Base-by-base conservation (phyloP, 1,284 basidiomycete species). In the Hymenochaete sp. region DNA sequence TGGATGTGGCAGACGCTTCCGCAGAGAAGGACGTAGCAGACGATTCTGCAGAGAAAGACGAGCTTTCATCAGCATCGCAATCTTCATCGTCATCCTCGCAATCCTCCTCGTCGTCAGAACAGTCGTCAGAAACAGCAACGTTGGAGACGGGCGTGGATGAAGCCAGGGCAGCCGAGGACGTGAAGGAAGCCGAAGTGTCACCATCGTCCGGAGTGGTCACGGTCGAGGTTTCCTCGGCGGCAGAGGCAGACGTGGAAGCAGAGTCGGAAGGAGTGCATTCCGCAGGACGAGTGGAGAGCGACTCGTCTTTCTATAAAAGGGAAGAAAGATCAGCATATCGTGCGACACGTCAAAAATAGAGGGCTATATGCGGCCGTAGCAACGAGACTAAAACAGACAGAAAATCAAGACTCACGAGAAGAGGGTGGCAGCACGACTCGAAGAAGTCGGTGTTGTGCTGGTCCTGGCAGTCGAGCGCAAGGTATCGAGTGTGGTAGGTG, bases 381-480 rank as follows among this genome's bases (percentile, higher is more conserved):
- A 31, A 22, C 13, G 31, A 26, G 25, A 25, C 14, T 24, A 32
- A 24, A 32, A 21, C 13, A 21, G 26, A 44, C 3, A 11, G 35
- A 44, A 18, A 37, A 33, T 36, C 14, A n/a, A 11, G 19, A 35
- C 44, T 4, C 18, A 51, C 46, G 26, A 44, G 26, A 36, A 67
- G 55, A 24, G 76, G 77, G 58, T 71, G 70, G 65, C 77, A 80
- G 62, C 76, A 79, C 27, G 60, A 56, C 45, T 76, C 67, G 59
- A 82, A 86, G 70, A 86, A 89, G 18, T 62, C 37, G n/a, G 73
- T 75, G 59, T 71, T 65, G 64, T 87, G 82, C 64, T 85, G 62
- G 49, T 57, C 56, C 49, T 75, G 58, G 61, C 80, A 83, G 43
- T 63, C 65, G 52, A 86, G 59, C 27, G 70, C 68, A 42, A 73